These are phyloP conservation scores for Taxillus chinensis DNA, from an alignment of 164 flowering plant genomes.

Conservation along the genomic window DNA sequence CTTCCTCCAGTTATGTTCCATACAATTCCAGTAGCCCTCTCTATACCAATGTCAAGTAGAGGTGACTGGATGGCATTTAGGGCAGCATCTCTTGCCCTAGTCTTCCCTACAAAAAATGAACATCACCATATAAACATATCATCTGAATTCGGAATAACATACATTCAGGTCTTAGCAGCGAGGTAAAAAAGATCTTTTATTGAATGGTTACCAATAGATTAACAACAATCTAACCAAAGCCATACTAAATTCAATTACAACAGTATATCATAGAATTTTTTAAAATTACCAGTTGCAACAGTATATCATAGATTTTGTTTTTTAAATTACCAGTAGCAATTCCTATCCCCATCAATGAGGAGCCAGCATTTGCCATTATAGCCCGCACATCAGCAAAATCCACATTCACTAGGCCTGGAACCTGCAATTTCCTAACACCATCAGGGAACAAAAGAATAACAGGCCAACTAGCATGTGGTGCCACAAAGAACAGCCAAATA, in stretches of 20 bases:
- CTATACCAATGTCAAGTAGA: conserved; percentile 82
- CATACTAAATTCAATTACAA: too few relatives aligned
- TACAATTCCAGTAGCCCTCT: conserved; percentile 92
- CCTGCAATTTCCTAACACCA: conserved; percentile 23
- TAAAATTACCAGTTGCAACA: too few relatives aligned
- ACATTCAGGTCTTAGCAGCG: too few relatives aligned
- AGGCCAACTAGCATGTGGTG: too few relatives aligned
- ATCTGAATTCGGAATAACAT: too few relatives aligned
- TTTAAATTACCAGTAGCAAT: conserved; percentile 56
- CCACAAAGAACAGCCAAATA: too few relatives aligned
- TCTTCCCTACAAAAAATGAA: conserved; percentile 50
- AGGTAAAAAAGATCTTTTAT: too few relatives aligned
- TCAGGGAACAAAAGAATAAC: not conserved
- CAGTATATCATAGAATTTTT: too few relatives aligned
- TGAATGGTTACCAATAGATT: too few relatives aligned
- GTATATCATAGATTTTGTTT: not conserved
- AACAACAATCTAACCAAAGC: too few relatives aligned
- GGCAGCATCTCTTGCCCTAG: conserved; percentile 96
- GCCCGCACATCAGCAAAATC: conserved; percentile 86
- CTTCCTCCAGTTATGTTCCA: conserved; percentile 97
- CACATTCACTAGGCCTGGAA: conserved; percentile 68
- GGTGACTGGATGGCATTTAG: conserved; percentile 93
- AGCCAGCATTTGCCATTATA: conserved; percentile 78
- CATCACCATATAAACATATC: not conserved
- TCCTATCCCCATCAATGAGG: conserved; percentile 78